These are phyloP conservation scores for Boletus rufocinnamomeus DNA, from an alignment of 768 basidiomycete species.

Conservation along the genomic window DNA sequence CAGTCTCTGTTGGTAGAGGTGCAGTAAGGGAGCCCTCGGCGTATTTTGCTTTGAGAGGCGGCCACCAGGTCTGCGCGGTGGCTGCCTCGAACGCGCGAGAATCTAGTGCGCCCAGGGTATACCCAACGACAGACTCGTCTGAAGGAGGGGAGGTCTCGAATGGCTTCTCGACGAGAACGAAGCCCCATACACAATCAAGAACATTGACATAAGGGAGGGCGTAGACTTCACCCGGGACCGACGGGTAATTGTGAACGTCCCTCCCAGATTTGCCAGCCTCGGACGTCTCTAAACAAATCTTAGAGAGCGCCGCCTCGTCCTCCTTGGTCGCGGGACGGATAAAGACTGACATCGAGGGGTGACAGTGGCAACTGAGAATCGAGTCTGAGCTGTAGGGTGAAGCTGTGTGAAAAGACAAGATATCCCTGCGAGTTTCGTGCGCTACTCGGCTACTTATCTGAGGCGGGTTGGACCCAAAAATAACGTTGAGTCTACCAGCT, in stretches of 20 bases:
- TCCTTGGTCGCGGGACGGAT: constrained; percentile 58
- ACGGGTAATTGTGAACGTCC: constrained; percentile 56
- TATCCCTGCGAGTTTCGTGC: not conserved
- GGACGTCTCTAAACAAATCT: constrained; percentile 74
- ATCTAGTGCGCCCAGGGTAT: constrained; percentile 66
- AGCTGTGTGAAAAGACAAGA: not conserved
- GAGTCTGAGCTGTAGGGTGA: not conserved
- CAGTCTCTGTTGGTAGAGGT: constrained; percentile 24
- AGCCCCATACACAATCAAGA: constrained; percentile 64
- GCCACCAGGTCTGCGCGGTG: constrained; percentile 65
- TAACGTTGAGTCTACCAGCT: constrained; percentile 3
- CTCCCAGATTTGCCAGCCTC: constrained; percentile 71
- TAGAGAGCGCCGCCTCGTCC: constrained; percentile 61
- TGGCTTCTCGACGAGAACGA: constrained; percentile 61
- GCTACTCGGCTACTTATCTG: constrained; percentile 5
- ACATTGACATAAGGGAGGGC: constrained; percentile 75
- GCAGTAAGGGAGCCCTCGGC: constrained; percentile 25
- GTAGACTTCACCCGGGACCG: constrained; percentile 71
- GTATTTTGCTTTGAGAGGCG: constrained; percentile 58
- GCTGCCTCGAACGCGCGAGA: constrained; percentile 63
- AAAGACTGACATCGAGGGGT: constrained; percentile 37
- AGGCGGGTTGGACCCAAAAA: not conserved
- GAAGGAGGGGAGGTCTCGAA: constrained; percentile 23
- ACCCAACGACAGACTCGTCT: constrained; percentile 61
- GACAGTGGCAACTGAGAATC: not conserved